phyloP scores from a whole-genome alignment of 2,329 filamentous ascomycete species.

The Rhynchosporium secalis region DNA sequence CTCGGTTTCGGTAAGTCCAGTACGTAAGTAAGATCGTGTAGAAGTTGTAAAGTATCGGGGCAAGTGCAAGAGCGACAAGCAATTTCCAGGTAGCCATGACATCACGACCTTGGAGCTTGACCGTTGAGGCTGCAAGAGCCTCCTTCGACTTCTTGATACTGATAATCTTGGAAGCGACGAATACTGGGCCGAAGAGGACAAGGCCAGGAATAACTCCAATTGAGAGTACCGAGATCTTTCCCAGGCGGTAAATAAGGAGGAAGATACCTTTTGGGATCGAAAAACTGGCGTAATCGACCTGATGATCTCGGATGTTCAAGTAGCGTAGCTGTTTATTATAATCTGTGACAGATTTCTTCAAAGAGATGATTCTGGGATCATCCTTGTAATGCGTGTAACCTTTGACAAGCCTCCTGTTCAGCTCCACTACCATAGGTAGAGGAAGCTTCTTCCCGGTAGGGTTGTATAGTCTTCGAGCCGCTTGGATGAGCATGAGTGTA shows the following conservation, averaged over 20 bases:
- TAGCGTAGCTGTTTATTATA: constrained; percentile 88
- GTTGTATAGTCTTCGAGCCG: constrained; percentile 89
- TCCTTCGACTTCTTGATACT: constrained; percentile 79
- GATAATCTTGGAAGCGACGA: constrained; percentile 80
- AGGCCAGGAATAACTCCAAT: constrained; percentile 84
- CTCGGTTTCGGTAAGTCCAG: constrained; percentile 78
- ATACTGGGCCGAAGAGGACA: constrained; percentile 84
- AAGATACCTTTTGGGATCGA: constrained; percentile 73
- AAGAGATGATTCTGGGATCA: constrained; percentile 75
- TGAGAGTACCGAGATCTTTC: constrained; percentile 74
- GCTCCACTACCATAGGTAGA: constrained; percentile 86
- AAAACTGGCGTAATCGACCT: constrained; percentile 88
- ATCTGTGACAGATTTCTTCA: constrained; percentile 73
- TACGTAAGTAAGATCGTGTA: constrained; percentile 75
- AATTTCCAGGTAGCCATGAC: constrained; percentile 96
- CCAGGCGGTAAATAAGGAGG: constrained; percentile 75
- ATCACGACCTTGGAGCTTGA: constrained; percentile 85
- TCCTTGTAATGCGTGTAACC: constrained; percentile 93
- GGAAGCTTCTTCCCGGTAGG: constrained; percentile 92
- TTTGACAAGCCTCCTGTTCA: constrained; percentile 86
- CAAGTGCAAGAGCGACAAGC: constrained; percentile 51
- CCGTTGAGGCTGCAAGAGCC: constrained; percentile 79
- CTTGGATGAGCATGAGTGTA: constrained; percentile 94
- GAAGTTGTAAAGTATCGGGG: constrained; percentile 77
- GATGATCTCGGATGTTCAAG: constrained; percentile 87